Conservation (phyloP, 805 yeast species). For the Starmerella bombi region DNA sequence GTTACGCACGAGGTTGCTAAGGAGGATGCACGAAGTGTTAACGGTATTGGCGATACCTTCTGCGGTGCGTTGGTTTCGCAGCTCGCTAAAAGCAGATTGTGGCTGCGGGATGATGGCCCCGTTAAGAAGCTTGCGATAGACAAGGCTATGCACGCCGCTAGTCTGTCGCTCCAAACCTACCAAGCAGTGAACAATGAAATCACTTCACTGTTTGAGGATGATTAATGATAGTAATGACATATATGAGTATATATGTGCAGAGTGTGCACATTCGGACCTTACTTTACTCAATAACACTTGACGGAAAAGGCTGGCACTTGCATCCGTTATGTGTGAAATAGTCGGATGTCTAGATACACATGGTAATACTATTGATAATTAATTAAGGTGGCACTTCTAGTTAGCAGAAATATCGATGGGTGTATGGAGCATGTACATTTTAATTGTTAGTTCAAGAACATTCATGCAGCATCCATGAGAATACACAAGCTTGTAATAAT, state of each 20-base stretch:
- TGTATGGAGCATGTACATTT: too few relatives aligned
- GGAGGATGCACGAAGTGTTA: constrained; percentile 44
- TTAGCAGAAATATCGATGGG: too few relatives aligned
- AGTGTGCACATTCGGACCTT: background rate
- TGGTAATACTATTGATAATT: too few relatives aligned
- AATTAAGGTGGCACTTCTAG: too few relatives aligned
- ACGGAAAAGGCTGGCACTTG: too few relatives aligned
- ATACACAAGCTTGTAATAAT: too few relatives aligned
- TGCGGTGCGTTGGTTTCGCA: constrained; percentile 49
- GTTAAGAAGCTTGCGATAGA: constrained; percentile 23
- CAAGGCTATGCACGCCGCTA: constrained; percentile 30
- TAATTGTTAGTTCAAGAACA: too few relatives aligned
- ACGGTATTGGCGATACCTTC: constrained; percentile 83
- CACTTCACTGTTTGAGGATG: constrained; percentile 4
- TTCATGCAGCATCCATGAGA: too few relatives aligned
- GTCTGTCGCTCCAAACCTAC: constrained; percentile 25
- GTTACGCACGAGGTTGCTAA: constrained; percentile 30
- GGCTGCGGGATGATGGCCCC: constrained; percentile 27
- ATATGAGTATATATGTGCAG: background rate
- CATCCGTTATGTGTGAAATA: too few relatives aligned
- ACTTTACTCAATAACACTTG: too few relatives aligned
- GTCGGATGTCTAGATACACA: too few relatives aligned
- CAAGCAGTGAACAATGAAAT: constrained; percentile 24
- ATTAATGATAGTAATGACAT: background rate
- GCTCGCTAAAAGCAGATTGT: constrained; percentile 23